phyloP scores from a whole-genome alignment of 257 asterid species.

The Solanum ossicruentum region DNA sequence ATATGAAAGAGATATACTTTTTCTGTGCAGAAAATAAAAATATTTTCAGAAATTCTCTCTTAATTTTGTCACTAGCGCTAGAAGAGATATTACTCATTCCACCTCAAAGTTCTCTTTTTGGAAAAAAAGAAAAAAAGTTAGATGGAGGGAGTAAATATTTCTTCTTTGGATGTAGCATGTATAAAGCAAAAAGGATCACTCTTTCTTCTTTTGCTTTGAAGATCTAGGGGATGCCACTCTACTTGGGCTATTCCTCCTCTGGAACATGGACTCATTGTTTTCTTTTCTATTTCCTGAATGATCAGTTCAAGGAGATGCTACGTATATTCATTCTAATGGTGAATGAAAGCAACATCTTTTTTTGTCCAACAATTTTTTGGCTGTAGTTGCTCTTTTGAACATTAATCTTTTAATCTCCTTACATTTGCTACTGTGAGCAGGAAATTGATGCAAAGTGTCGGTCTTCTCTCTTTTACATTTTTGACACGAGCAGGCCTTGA shows the following conservation, averaged over 20 bases:
- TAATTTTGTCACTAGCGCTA: not conserved
- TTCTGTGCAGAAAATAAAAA: too few relatives aligned
- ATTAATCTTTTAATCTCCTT: conserved; percentile 2
- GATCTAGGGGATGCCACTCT: not conserved
- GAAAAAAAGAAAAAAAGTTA: not conserved
- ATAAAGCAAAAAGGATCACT: not conserved
- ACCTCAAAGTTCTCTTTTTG: not conserved
- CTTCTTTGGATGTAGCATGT: not conserved
- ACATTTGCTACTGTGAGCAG: conserved; percentile 27
- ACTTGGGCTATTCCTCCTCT: not conserved
- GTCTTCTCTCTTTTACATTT: conserved; percentile 86
- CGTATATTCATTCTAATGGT: not conserved
- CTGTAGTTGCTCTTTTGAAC: not conserved
- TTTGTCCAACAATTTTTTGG: not conserved
- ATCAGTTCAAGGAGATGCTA: not conserved
- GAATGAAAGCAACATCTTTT: not conserved
- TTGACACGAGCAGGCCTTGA: conserved; percentile 65
- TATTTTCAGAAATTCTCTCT: too few relatives aligned
- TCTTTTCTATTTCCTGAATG: not conserved
- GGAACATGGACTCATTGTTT: not conserved
- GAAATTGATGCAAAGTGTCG: conserved; percentile 75
- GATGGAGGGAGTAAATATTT: not conserved
- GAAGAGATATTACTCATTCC: not conserved
- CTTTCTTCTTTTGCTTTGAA: not conserved
- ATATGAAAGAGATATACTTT: too few relatives aligned